Evolutionary conservation across 345 rosid species (phyloP), one percentile per base, ranked within the genome.

Genomic region (Durio zibethinus): DNA sequence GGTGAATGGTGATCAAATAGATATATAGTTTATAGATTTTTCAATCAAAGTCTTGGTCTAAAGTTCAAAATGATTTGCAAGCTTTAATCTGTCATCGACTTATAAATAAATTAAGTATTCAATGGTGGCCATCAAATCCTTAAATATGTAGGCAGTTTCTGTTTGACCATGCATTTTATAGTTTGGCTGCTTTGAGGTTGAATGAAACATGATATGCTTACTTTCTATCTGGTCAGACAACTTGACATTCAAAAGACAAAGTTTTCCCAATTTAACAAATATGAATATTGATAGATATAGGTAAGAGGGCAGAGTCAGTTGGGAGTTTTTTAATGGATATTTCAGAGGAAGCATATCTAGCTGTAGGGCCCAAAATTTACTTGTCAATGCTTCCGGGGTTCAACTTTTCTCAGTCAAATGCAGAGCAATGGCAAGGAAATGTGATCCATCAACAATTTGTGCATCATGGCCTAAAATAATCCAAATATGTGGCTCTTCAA

Each of bases 321-420:
- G 48, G 6, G 73, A 60, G 67, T 71, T 63, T 57, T 76, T 76
- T 76, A 61, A 66, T 72, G 47, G 79, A 79, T 77, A 65, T 74
- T 84, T 75, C 20, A 66, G 62, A 23, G 57, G 70, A 74, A 82
- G 74, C 78, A 78, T 78, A 76, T 78, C 82, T 42, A 9, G 16
- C 33, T 42, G 62, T 59, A 60, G 83, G 76, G 31, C 75, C 79
- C 63, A 65, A 35, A 35, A 23, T 50, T 69, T 33, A 29, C 66
- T 43, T 35, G 27, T 66, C 50, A 70, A 38, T 47, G 75, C 78
- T 50, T 60, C 40, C 27, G 35, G 47, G 54, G 18, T 52, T 70
- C 1, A 23, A 64, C 69, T 76, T 71, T 77, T 75, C 35, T 76
- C 76, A 72, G 82, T 85, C 85, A 75, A 78, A 86, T 80, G 80